Evolutionary conservation across 371 early-diverging fungal genomes (phyloP), one percentile per base, ranked within the genome.

Genomic region (Zychaea mexicana): DNA sequence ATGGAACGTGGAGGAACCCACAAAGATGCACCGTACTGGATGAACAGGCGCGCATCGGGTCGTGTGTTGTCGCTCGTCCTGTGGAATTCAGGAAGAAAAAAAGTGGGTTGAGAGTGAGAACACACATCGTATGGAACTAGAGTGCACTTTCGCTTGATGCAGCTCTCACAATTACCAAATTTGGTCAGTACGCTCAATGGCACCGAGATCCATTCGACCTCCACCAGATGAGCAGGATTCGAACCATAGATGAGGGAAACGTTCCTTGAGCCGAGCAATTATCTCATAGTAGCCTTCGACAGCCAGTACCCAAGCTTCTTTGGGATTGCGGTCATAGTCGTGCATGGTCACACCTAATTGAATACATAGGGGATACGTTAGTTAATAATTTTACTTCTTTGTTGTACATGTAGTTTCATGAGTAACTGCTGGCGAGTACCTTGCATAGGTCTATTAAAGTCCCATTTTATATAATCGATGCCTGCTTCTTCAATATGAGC

Each of bases 381-480:
- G 19, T 38, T n/a, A 36, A 28, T 57, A 32, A 55, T 5, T 19
- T 33, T 33, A 55, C 31, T 31, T 57, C 32, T 7, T 55, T 19
- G 5, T 33, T 33, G 8, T 33, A 12, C n/a, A 49, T 24, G 22
- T 6, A 49, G n/a, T n/a, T n/a, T n/a, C n/a, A n/a, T n/a, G n/a
- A 49, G 24, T 24, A 19, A 46, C 15, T 15, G 46, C 21, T 21
- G 19, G 9, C 7, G 9, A 9, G 19, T 49, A 49, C 49, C 49
- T 49, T 49, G 49, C 17, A 79, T 60, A 10, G 79, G 75, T 24
- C 82, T 46, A 28, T 82, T 79, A 71, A 78, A 74, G 32, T 79
- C 78, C 79, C 77, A 77, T 52, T 82, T 79, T 45, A 78, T 74
- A 63, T 74, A 82, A 39, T 76, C 73, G 12, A 78, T 55, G 3